Conservation (phyloP, 106 monocot genomes). For the Apostasia ramifera region DNA sequence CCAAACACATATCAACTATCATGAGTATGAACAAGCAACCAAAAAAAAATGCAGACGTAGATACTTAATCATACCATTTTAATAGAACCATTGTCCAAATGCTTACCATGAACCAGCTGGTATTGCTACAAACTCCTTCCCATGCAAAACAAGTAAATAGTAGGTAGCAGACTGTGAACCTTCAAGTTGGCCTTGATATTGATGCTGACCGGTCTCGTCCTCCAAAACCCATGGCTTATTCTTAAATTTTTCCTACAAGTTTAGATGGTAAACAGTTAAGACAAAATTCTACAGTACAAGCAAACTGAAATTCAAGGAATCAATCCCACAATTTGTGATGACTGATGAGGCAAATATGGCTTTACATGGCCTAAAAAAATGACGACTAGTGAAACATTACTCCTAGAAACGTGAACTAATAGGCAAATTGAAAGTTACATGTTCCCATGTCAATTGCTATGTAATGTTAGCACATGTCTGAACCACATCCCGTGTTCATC, state of each 20-base stretch:
- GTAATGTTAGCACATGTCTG: no score
- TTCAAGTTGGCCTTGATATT: conserved; percentile 89
- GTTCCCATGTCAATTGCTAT: no score
- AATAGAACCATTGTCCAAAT: neutral
- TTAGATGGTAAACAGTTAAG: neutral
- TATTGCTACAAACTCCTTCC: conserved; percentile 90
- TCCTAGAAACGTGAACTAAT: no score
- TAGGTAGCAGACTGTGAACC: conserved; percentile 90
- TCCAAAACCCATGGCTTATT: conserved; percentile 97
- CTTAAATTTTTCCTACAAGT: conserved; percentile 74
- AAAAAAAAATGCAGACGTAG: neutral
- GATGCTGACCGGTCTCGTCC: conserved; percentile 95
- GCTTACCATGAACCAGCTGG: conserved; percentile 97
- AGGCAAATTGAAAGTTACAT: no score
- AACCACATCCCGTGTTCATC: no score
- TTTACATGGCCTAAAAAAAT: neutral
- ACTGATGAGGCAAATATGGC: no score
- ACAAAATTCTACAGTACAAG: no score
- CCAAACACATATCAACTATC: neutral
- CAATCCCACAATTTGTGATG: no score
- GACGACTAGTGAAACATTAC: neutral
- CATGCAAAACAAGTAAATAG: conserved; percentile 93
- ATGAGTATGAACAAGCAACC: neutral
- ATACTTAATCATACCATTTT: neutral
- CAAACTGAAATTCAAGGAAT: no score